These are phyloP conservation scores for Boletellus ananiceps DNA, from an alignment of 768 basidiomycete species.

Conservation along the genomic window DNA sequence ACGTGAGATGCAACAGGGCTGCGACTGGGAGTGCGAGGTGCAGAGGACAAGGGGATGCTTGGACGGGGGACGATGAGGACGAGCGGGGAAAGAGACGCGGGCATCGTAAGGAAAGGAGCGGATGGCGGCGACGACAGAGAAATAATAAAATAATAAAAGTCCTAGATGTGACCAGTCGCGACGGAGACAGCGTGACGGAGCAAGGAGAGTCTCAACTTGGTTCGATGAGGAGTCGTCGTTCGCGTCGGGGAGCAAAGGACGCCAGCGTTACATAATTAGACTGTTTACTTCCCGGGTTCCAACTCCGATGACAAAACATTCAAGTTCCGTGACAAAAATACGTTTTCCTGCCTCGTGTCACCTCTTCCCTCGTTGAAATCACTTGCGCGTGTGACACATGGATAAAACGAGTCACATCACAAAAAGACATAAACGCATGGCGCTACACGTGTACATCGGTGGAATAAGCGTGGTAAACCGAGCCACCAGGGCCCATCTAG, in stretches of 20 bases:
- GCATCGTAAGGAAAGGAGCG: conserved; percentile 40
- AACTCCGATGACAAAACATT: conserved; percentile 18
- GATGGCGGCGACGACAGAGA: conserved; percentile 39
- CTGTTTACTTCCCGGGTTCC: conserved; percentile 14
- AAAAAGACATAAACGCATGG: conserved; percentile 4
- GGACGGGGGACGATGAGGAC: conserved; percentile 62
- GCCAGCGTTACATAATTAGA: conserved; percentile 17
- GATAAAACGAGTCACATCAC: not conserved
- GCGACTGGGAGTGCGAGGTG: conserved; percentile 57
- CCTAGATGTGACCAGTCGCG: conserved; percentile 4
- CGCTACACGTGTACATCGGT: conserved; percentile 19
- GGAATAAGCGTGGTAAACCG: conserved; percentile 1
- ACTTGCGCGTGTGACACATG: conserved; percentile 13
- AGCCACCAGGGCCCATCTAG: conserved; percentile 14
- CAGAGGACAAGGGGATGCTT: conserved; percentile 37
- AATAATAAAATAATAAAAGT: conserved; percentile 20
- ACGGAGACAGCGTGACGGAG: conserved; percentile 1
- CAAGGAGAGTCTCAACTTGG: conserved; percentile 21
- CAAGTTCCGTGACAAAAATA: conserved; percentile 13
- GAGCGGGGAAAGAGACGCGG: conserved; percentile 48
- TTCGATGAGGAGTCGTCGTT: conserved; percentile 21
- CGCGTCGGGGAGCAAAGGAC: conserved; percentile 11
- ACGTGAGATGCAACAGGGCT: conserved; percentile 53
- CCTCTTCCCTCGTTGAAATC: conserved; percentile 21
- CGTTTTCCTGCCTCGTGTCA: conserved; percentile 18